These are phyloP conservation scores for Ophiostoma fasciatum DNA, from an alignment of 2,329 filamentous ascomycete genomes.

Conservation along the genomic window DNA sequence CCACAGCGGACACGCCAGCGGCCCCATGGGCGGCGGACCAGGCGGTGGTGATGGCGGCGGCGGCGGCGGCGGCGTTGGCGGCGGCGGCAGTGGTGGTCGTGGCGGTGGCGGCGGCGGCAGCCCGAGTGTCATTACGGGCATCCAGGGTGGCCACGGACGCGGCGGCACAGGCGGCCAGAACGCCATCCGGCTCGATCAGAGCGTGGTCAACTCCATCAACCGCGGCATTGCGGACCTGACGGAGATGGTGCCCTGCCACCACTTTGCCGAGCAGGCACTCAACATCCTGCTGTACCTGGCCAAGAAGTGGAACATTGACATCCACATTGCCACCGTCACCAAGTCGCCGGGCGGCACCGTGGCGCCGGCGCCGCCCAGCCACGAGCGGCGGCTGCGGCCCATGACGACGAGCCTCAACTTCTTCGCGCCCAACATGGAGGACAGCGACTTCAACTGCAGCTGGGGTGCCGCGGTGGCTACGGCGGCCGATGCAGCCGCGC, in stretches of 20 bases:
- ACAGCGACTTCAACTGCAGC: constrained; percentile 31
- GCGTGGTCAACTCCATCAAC: constrained; percentile 29
- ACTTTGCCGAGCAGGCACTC: constrained; percentile 45
- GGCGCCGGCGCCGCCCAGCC: background rate
- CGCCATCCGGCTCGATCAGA: constrained; percentile 19
- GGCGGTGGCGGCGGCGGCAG: background rate
- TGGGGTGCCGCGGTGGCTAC: constrained; percentile 22
- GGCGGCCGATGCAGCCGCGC: background rate
- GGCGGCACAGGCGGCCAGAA: too few relatives aligned
- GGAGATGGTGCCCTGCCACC: constrained; percentile 46
- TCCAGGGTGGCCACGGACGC: too few relatives aligned
- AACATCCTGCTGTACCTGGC: constrained; percentile 44
- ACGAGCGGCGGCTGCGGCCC: constrained; percentile 22
- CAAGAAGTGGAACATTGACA: constrained; percentile 42
- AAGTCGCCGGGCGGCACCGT: constrained; percentile 1
- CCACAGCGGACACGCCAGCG: background rate
- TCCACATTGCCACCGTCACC: constrained; percentile 23
- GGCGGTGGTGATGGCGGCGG: background rate
- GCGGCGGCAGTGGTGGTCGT: background rate
- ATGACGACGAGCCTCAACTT: constrained; percentile 40
- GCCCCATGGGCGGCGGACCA: background rate
- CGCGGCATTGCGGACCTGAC: constrained; percentile 42
- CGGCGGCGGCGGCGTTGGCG: background rate
- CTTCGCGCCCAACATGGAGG: constrained; percentile 34
- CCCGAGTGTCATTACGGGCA: background rate